Percentiles rank a stretch among this genome's conserved stretches.
Evolutionary conservation across 2,329 filamentous ascomycete genomes (phyloP).

Genomic region (Blastomyces emzantsi): DNA sequence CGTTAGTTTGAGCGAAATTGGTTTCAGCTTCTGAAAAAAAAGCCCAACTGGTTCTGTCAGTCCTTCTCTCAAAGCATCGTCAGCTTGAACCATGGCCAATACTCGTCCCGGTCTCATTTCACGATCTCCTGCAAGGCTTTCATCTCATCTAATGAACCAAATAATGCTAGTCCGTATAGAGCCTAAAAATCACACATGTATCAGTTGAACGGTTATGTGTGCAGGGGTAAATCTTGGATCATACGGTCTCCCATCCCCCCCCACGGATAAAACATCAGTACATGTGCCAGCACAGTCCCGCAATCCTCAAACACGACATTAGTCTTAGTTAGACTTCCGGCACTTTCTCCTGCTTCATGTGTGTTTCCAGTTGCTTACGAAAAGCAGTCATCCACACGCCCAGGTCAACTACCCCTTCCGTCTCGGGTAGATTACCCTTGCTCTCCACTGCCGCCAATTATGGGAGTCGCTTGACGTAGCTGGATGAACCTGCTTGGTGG

Average conservation of each 20-base stretch:
- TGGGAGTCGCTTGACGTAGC: constrained; percentile 7
- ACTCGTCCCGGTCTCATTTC: too few species aligned
- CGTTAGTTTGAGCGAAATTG: neutral
- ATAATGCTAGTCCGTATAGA: neutral
- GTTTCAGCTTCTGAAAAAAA: neutral
- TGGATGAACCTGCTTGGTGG: constrained; percentile 5
- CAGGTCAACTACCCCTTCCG: constrained; percentile 1
- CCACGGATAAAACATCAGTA: constrained; percentile 6
- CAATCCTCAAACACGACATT: constrained; percentile 5
- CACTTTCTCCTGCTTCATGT: neutral
- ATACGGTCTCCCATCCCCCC: constrained; percentile 3
- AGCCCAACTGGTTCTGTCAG: neutral
- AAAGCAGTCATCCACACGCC: constrained; percentile 4
- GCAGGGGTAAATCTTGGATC: neutral
- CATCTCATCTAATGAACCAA: too few species aligned
- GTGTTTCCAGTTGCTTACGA: constrained; percentile 4
- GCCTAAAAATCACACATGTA: neutral
- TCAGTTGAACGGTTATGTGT: neutral
- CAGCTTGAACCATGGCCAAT: constrained; percentile 1
- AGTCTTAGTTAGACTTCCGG: neutral
- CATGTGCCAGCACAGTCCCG: constrained; percentile 2
- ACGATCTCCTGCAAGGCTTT: too few species aligned
- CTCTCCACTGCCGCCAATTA: constrained; percentile 6
- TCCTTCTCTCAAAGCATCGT: neutral
- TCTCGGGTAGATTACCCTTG: neutral